These are phyloP conservation scores for Phytophthora quininea DNA, from an alignment of 352 stramenopile genomes.

Conservation along the genomic window DNA sequence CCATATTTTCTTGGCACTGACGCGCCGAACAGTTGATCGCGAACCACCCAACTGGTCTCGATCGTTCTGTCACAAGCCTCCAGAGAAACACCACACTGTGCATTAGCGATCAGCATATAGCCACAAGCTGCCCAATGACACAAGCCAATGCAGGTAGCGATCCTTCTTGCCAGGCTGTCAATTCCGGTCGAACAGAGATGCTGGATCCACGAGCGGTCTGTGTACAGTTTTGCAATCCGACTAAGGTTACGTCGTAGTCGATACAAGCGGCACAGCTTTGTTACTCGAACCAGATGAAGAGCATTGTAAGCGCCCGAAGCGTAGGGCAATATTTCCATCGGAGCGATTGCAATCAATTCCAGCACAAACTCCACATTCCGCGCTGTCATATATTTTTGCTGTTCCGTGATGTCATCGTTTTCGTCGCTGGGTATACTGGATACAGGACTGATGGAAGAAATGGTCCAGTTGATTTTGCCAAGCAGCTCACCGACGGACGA, in stretches of 20 bases:
- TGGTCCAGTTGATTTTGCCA: constrained; percentile 49
- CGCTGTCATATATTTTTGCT: constrained; percentile 31
- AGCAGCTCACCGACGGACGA: not conserved
- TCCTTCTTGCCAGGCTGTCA: constrained; percentile 48
- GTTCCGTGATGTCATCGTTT: not conserved
- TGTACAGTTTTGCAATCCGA: constrained; percentile 58
- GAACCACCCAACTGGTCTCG: constrained; percentile 67
- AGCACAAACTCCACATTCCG: constrained; percentile 42
- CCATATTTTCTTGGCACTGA: constrained; percentile 55
- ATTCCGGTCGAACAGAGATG: constrained; percentile 61
- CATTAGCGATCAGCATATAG: constrained; percentile 73
- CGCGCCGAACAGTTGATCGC: constrained; percentile 50
- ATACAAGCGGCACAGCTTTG: constrained; percentile 62
- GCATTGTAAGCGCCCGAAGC: constrained; percentile 43
- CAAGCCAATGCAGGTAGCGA: constrained; percentile 34
- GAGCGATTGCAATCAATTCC: constrained; percentile 55
- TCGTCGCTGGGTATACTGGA: constrained; percentile 28
- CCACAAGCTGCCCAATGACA: constrained; percentile 63
- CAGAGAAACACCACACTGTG: constrained; percentile 57
- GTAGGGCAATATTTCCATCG: constrained; percentile 51
- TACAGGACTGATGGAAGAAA: constrained; percentile 41
- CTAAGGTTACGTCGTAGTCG: constrained; percentile 42
- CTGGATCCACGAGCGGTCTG: constrained; percentile 43
- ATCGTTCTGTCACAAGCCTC: constrained; percentile 42
- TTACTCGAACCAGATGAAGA: constrained; percentile 58